Evolutionary conservation across 106 monocot species (phyloP), one percentile per base, ranked within the genome.

Genomic region (Dioscorea zingiberensis): DNA sequence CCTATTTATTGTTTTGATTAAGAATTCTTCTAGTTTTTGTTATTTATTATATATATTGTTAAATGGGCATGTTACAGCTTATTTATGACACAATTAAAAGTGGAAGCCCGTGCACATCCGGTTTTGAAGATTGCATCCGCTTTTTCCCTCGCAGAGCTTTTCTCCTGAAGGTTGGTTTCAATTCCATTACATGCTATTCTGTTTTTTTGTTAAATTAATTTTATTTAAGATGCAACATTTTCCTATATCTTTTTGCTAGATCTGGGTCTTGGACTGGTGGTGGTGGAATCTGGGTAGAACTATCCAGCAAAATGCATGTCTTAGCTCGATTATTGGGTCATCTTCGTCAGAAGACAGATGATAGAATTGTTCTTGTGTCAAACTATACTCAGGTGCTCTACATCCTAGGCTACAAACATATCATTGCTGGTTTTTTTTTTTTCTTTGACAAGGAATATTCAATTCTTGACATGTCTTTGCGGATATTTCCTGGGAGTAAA

Each of bases 301-400:
- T 92, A 48, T 98, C 97, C 4, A 92, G 97, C 22, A 98, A 98
- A 79, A 92, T 98, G 97, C 92, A 89, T 73, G 97, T 98, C 49
- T 80, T 98, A 77, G 88, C 97, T 62, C 81, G 89, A 25, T 55
- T 98, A 45, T 66, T 98, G 56, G 66, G 69, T 27, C 92, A 98
- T 70, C 88, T 98, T 55, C 85, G 84, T 30, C 88, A 82, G 66
- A 92, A 84, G 77, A 98, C 97, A 30, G 80, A 98, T 84, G 97
- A 98, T 60, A 81, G 97, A 54, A 87, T 98, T 80, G 97, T 98
- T 70, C 88, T 98, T 61, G 97, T 98, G 55, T 98, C 97, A 81
- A 98, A 98, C 60, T 98, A 98, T 58, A 98, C 97, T 61, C 97
- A 98, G 89, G 97, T 98, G n/a, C 15, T 58, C 44, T 62, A 29